Evolutionary conservation across 1,284 basidiomycete genomes (phyloP).

Genomic region (Sparassis latifolia): DNA sequence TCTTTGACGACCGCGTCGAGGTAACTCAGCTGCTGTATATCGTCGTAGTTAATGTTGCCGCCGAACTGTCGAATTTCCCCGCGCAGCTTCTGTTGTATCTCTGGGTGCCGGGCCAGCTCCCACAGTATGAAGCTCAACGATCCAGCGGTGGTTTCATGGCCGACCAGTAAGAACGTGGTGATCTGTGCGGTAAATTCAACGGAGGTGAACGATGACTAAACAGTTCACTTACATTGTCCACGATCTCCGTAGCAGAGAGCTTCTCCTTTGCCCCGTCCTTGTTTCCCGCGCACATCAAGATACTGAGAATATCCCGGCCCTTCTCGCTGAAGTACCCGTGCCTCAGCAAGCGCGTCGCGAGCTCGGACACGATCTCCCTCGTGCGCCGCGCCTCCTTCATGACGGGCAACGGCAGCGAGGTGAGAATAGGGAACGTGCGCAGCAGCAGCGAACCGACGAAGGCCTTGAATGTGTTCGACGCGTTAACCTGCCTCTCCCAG

Average conservation of each 20-base stretch:
- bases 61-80: constrained; percentile 35
- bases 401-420: constrained; percentile 15
- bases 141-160: constrained; percentile 28
- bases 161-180: constrained; percentile 25
- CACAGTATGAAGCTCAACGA: constrained; percentile 26
- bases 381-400: constrained; percentile 20
- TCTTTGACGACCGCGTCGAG: constrained; percentile 45
- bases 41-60: constrained; percentile 33
- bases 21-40: constrained; percentile 38
- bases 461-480: constrained; percentile 16
- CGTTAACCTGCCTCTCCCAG: constrained; percentile 19
- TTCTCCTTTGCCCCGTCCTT: constrained; percentile 9
- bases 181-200: constrained; percentile 6
- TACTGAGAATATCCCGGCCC: constrained; percentile 19
- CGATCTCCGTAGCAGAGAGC: constrained; percentile 21
- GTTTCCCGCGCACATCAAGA: constrained; percentile 15
- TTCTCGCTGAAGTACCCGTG: constrained; percentile 14
- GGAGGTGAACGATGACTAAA: background rate
- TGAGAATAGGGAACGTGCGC: constrained; percentile 16
- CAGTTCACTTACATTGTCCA: constrained; percentile 14
- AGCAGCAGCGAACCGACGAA: constrained; percentile 23
- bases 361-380: constrained; percentile 18
- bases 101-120: constrained; percentile 41
- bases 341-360: constrained; percentile 16
- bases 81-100: constrained; percentile 44